Evolutionary conservation across 768 basidiomycete genomes (phyloP).

Genomic region (Ramaria rubella): DNA sequence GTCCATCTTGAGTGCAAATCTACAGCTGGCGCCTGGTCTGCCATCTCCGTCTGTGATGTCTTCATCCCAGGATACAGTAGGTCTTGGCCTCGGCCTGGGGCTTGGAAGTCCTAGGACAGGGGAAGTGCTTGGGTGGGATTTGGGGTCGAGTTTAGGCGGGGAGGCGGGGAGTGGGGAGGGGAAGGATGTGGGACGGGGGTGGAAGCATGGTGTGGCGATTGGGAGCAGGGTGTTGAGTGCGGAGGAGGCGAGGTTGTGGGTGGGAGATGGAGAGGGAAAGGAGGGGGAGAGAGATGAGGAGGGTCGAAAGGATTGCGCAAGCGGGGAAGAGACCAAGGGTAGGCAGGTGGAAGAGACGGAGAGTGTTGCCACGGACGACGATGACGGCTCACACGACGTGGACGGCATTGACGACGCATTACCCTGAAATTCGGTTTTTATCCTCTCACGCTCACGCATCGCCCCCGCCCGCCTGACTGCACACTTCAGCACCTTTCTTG

Average conservation of each 20-base stretch:
- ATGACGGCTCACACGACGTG: slow-evolving; percentile 14
- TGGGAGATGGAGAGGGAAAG: not conserved
- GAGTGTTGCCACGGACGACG: slow-evolving; percentile 1
- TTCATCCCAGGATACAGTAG: not conserved
- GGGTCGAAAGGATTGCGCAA: not conserved
- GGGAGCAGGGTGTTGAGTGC: slow-evolving; percentile 7
- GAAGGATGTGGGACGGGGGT: not conserved
- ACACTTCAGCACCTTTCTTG: no score
- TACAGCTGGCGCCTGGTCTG: not conserved
- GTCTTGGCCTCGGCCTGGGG: not conserved
- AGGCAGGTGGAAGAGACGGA: slow-evolving; percentile 16
- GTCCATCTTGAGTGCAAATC: not conserved
- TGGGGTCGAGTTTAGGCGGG: not conserved
- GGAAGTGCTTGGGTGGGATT: slow-evolving; percentile 4
- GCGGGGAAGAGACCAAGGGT: not conserved
- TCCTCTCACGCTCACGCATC: no score
- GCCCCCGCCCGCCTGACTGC: no score
- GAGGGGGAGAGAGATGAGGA: not conserved
- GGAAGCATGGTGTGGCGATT: slow-evolving; percentile 11
- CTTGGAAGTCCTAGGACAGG: not conserved
- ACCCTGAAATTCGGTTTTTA: slow-evolving; percentile 18
- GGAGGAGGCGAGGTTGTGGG: slow-evolving; percentile 4
- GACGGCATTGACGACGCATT: slow-evolving; percentile 17
- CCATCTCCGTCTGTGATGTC: not conserved
- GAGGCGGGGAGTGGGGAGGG: not conserved